phyloP scores from a whole-genome alignment of 495 filamentous ascomycete genomes.

The Hypoxylon perforatum region DNA sequence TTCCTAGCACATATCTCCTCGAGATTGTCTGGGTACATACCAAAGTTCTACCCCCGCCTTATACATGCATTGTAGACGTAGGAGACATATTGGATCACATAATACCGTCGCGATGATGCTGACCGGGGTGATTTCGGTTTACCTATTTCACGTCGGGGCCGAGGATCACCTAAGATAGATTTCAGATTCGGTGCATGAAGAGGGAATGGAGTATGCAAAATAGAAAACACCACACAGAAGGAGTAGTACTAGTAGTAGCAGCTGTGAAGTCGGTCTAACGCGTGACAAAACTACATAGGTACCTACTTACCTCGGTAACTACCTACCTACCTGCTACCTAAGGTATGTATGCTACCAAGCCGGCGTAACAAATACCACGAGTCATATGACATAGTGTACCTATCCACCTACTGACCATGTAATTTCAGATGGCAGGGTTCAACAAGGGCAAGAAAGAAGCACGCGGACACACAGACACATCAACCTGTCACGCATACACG shows the following conservation, averaged over 20 bases:
- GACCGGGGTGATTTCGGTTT: neutral
- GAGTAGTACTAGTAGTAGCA: constrained; percentile 24
- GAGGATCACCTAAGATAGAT: constrained; percentile 2
- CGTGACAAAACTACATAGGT: constrained; percentile 17
- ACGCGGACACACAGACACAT: too few species aligned
- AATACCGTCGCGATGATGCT: too few species aligned
- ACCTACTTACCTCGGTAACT: too few species aligned
- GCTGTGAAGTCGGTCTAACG: constrained; percentile 41
- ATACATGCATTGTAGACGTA: constrained; percentile 15
- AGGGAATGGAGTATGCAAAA: too few species aligned
- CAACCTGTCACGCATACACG: too few species aligned
- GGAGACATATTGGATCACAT: constrained; percentile 1
- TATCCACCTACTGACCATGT: too few species aligned
- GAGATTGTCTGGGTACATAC: constrained; percentile 16
- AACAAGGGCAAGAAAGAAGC: too few species aligned
- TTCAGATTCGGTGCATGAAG: neutral
- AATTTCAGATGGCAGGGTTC: too few species aligned
- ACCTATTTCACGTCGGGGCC: neutral
- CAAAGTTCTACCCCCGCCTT: constrained; percentile 26
- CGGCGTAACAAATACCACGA: neutral
- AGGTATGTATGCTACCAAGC: neutral
- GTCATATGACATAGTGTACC: neutral
- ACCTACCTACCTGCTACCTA: too few species aligned
- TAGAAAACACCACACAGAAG: neutral
- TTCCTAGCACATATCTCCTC: constrained; percentile 12